Conservation (phyloP, 495 filamentous ascomycete species). For the Penicillium malachiteum region DNA sequence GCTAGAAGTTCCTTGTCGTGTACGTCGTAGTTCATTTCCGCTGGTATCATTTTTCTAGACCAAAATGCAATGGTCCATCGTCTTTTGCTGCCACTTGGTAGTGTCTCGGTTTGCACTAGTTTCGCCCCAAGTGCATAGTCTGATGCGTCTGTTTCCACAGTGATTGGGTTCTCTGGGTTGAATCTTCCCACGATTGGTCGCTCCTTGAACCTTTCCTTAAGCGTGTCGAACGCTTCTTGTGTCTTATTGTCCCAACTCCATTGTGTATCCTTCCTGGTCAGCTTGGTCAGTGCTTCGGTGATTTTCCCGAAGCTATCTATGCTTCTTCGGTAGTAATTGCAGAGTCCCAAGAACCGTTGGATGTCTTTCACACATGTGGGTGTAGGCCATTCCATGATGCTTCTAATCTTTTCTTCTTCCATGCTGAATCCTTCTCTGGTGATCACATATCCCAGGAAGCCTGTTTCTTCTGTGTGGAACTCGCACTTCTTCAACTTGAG, state of each 20-base stretch:
- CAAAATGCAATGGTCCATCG: no score
- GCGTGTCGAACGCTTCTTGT: conserved; percentile 7
- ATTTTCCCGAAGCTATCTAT: conserved; percentile 10
- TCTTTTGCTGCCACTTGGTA: no score
- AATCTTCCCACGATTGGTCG: conserved; percentile 6
- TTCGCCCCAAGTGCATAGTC: conserved; percentile 2
- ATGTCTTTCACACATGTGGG: conserved; percentile 10
- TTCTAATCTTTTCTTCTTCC: conserved; percentile 10
- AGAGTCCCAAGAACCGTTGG: conserved; percentile 11
- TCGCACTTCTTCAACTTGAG: neutral
- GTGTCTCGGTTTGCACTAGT: no score
- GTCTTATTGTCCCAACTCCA: conserved; percentile 7
- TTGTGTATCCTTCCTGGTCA: conserved; percentile 7
- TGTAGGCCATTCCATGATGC: conserved; percentile 7
- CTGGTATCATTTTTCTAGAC: conserved; percentile 23
- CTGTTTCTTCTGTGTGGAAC: conserved; percentile 10
- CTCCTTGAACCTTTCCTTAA: conserved; percentile 7
- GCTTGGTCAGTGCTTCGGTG: neutral
- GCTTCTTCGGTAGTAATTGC: conserved; percentile 16
- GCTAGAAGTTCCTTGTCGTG: conserved; percentile 30
- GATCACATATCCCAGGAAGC: conserved; percentile 14
- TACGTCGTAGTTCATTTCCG: conserved; percentile 34
- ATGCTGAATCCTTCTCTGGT: conserved; percentile 8
- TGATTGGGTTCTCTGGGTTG: conserved; percentile 5
- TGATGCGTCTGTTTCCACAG: conserved; percentile 18